These are phyloP conservation scores for Eugenia klotzschiana DNA, from an alignment of 441 rosid species.

Conservation along the genomic window DNA sequence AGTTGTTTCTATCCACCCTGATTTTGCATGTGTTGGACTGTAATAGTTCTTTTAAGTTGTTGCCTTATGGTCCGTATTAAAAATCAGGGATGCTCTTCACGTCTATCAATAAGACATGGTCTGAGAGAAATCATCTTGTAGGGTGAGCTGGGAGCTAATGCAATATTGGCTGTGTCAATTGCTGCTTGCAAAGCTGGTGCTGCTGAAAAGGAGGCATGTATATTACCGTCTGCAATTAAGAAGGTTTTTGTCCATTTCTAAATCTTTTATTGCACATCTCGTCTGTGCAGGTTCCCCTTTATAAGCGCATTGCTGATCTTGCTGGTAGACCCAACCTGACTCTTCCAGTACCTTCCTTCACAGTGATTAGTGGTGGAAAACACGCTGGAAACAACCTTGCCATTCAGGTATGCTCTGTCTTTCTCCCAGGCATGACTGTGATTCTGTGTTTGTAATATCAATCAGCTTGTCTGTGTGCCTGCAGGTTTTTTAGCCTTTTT, in stretches of 20 bases:
- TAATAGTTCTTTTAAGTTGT: not conserved
- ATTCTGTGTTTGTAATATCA: not conserved
- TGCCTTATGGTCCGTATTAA: not conserved
- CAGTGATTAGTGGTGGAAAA: slow-evolving; percentile 85
- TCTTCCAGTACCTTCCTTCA: slow-evolving; percentile 91
- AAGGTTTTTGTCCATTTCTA: not conserved
- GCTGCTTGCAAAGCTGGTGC: slow-evolving; percentile 99
- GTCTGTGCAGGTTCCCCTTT: slow-evolving; percentile 64
- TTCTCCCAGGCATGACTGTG: not conserved
- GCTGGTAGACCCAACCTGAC: slow-evolving; percentile 46
- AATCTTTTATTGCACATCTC: not conserved
- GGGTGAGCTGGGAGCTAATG: slow-evolving; percentile 90
- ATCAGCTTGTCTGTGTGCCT: not conserved
- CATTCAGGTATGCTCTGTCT: slow-evolving; percentile 40
- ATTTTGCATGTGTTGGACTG: not conserved
- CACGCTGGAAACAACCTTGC: slow-evolving; percentile 75
- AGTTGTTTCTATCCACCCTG: not conserved
- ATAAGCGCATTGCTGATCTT: slow-evolving; percentile 81
- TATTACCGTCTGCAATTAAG: not conserved
- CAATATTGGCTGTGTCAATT: slow-evolving; percentile 83
- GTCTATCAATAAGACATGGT: not conserved
- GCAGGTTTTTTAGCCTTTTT: not conserved
- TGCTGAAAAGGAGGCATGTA: slow-evolving; percentile 78
- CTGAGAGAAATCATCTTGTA: slow-evolving; percentile 11
- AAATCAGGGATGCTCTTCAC: not conserved